Percentiles rank a stretch among this genome's conserved stretches.
Conservation (phyloP, 2,329 filamentous ascomycete species). For the Magnaporthiopsis rhizophila region DNA sequence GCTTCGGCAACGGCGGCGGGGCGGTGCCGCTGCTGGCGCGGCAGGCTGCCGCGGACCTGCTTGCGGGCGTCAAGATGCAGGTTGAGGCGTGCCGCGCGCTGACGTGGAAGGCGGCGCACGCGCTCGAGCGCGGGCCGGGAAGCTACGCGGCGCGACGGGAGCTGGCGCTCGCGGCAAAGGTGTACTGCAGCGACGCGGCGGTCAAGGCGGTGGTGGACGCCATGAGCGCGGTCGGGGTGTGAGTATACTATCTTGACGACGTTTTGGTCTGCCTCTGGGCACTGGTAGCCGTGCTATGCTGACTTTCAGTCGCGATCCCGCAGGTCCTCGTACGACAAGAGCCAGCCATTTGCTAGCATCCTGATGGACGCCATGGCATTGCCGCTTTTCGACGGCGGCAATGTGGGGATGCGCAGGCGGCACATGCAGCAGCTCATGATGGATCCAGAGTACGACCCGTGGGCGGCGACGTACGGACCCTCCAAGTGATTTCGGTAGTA, state of each 20-base stretch:
- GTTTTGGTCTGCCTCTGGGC: no score
- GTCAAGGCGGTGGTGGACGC: slow-evolving; percentile 38
- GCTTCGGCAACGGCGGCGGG: slow-evolving; percentile 26
- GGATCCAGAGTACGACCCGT: slow-evolving; percentile 25
- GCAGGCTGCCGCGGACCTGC: slow-evolving; percentile 30
- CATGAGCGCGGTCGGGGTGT: slow-evolving; percentile 43
- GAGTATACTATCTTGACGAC: slow-evolving; percentile 11
- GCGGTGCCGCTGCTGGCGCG: slow-evolving; percentile 32
- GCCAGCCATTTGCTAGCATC: slow-evolving; percentile 29
- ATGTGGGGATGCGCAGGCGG: slow-evolving; percentile 38
- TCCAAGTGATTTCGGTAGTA: no score
- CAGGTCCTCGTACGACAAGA: slow-evolving; percentile 7
- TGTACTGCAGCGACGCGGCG: slow-evolving; percentile 39
- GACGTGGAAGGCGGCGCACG: slow-evolving; percentile 20
- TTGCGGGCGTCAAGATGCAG: slow-evolving; percentile 12
- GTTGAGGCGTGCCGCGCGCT: slow-evolving; percentile 11
- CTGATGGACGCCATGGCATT: slow-evolving; percentile 33
- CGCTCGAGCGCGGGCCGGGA: slow-evolving; percentile 20
- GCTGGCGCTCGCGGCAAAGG: slow-evolving; percentile 38
- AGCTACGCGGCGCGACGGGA: slow-evolving; percentile 32
- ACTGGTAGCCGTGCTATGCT: no score
- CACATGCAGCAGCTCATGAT: slow-evolving; percentile 34
- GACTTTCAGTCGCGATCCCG: no score
- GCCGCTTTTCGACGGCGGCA: slow-evolving; percentile 42
- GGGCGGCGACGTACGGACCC: no score